Base-by-base conservation (phyloP, 1,139 yeast species). In the Ogataea hybrid region DNA sequence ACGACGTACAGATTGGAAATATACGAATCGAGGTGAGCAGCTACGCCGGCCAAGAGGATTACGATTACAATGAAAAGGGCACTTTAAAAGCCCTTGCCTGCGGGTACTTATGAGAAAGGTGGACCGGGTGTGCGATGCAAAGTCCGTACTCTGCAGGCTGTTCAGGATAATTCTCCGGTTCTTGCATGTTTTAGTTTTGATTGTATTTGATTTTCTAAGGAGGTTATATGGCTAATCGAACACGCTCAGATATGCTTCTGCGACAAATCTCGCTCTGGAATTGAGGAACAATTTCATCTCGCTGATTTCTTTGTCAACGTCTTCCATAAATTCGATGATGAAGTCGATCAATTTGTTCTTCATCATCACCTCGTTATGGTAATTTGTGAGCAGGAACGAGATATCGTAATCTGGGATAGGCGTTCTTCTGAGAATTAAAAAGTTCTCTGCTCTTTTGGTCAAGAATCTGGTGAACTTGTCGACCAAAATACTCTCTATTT, bases 251-350 rank as follows among this genome's bases (percentile, higher is more conserved):
- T 88, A 90, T 10, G 95, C 92, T 66, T 94, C 98, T 17, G 98
- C 99, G 41, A 90, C 94, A 49, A 88, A 94, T 71, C 99, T 84
- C 15, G 99, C 98, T 61, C 99, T 79, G 21, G 98, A 97, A 62
- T 92, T 92, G 64, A 94, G 77, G 64, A 92, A 94, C 63, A 92
- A 75, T 67, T 94, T 94, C 96, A 92, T 94, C 64, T 92, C 99
- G 65, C 96, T 87, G 60, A 92, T 94, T 65, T 92, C 99, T 69
- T 90, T 92, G 66, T 92, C 99, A 20, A 92, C 98, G 58, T 90
- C 98, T 65, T 92, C 98, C 98, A 92, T 90, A 64, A 94, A 92
- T 68, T 92, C 97, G 57, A 92, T 88, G 56, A 92, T 89, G 62
- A 92, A 92, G 64, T 92, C 98, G 37, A 92, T 96, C 59, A 92